Evolutionary conservation across 768 basidiomycete species (phyloP).

Genomic region (Calvatia gigantea): DNA sequence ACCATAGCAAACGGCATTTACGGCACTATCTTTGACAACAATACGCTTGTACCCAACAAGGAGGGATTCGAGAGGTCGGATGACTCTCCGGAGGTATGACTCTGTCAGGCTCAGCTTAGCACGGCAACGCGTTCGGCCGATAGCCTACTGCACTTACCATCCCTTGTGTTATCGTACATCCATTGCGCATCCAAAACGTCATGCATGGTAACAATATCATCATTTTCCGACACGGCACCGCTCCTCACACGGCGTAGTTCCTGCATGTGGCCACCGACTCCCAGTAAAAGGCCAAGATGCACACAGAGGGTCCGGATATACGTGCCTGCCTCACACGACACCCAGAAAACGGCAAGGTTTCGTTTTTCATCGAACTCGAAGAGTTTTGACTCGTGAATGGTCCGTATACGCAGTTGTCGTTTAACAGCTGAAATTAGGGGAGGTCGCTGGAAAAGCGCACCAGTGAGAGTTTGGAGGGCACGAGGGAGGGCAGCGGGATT

Average conservation of each 20-base stretch:
- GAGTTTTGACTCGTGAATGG: conserved; percentile 93
- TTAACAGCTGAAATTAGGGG: conserved; percentile 99
- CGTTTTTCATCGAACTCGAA: conserved; percentile 97
- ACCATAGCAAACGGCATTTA: conserved; percentile 99
- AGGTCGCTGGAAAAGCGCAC: conserved; percentile 97
- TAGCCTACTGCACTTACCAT: conserved; percentile 53
- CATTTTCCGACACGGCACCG: conserved; percentile 96
- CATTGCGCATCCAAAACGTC: conserved; percentile 99
- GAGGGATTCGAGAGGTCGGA: conserved; percentile 91
- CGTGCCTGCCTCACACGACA: conserved; percentile 97
- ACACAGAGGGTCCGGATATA: conserved; percentile 96
- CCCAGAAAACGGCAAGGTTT: conserved; percentile 97
- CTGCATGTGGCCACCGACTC: conserved; percentile 99
- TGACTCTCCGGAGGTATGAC: conserved; percentile 92
- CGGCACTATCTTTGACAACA: conserved; percentile 98
- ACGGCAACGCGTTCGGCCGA: not conserved
- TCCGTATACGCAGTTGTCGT: conserved; percentile 94
- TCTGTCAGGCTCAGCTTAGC: conserved; percentile 47
- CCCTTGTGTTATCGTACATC: conserved; percentile 95
- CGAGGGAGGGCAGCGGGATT: conserved; percentile 86
- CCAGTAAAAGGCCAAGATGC: conserved; percentile 89
- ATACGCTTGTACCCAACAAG: conserved; percentile 97
- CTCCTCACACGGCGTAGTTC: conserved; percentile 92
- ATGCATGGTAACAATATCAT: conserved; percentile 99
- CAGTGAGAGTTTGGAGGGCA: conserved; percentile 93